Evolutionary conservation across 2,329 filamentous ascomycete genomes (phyloP), one percentile per base, ranked within the genome.

Genomic region (Penicillium sclerotigenum): DNA sequence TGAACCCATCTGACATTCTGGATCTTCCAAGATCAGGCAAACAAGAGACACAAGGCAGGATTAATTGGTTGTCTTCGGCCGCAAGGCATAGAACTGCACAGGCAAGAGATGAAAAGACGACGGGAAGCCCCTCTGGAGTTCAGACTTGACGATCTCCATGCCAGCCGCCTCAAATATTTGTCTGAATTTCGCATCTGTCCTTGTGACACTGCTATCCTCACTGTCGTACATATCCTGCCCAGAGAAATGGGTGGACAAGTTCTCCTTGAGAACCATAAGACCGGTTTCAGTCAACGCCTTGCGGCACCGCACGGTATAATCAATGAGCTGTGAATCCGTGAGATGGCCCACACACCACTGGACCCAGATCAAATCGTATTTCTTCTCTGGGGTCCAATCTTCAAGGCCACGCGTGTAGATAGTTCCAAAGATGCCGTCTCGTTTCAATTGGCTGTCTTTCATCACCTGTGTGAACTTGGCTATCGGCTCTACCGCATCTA

Each of bases 291-390:
- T 64, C 58, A 88, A 65, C 0, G 77, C 78, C 0, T 72, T 64
- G 46, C 80, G 81, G 69, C 89, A 89, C 26, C 83, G 79, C 54
- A 75, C 64, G 16, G 97, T 73, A 66, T 87, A 96, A 2, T 76
- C 76, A 1, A 88, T 78, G 4, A 97, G 70, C 70, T 95, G 85
- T 8, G 73, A 74, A 69, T 96, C 91, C 0, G 83, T 91, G 52
- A 96, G 77, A 71, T 97, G 88, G 24, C 90, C 88, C 8, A 93
- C 74, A 72, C 91, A 97, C 91, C 92, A 96, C 73, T 97, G 92
- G 50, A 84, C 87, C 90, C 90, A 96, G 58, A 97, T 85, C 43
- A 96, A 72, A 69, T 92, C 88, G 73, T 97, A 97, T 47, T 75
- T 71, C 9, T 73, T 73, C 47, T 60, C 59, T 5, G 72, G 75